phyloP scores from a whole-genome alignment of 75 land plant species.

The Sequoia sempervirens region DNA sequence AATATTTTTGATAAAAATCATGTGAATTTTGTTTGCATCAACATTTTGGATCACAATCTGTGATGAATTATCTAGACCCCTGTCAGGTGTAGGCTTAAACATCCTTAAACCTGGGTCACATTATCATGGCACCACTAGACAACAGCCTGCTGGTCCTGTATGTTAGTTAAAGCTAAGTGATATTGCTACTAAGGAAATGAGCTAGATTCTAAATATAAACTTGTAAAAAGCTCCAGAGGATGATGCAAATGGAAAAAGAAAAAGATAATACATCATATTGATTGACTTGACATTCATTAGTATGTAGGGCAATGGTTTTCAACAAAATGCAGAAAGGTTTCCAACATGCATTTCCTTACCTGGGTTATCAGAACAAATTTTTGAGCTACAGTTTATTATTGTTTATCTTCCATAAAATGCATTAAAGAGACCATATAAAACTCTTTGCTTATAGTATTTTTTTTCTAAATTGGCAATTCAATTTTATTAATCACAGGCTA shows the following conservation, averaged over 20 bases:
- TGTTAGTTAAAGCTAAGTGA: neutral
- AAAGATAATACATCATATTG: neutral
- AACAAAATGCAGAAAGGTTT: neutral
- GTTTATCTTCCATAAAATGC: neutral
- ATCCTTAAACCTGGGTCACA: too few relatives aligned
- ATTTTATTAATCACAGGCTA: neutral
- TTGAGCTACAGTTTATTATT: neutral
- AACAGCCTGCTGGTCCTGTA: neutral
- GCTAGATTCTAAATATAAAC: neutral
- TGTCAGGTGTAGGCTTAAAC: too few relatives aligned
- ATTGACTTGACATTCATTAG: neutral
- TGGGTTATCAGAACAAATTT: neutral
- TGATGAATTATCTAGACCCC: too few relatives aligned
- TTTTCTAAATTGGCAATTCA: neutral
- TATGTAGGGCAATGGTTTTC: neutral
- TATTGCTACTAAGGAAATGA: neutral
- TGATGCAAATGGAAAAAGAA: neutral
- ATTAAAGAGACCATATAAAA: too few relatives aligned
- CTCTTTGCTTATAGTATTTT: neutral
- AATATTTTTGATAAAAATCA: too few relatives aligned
- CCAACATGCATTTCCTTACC: neutral
- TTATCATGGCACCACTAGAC: neutral
- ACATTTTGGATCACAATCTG: too few relatives aligned
- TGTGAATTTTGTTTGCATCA: too few relatives aligned
- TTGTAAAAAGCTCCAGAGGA: neutral